These are phyloP conservation scores for Daucus carota DNA, from an alignment of 129 eudicot genomes.

Conservation along the genomic window DNA sequence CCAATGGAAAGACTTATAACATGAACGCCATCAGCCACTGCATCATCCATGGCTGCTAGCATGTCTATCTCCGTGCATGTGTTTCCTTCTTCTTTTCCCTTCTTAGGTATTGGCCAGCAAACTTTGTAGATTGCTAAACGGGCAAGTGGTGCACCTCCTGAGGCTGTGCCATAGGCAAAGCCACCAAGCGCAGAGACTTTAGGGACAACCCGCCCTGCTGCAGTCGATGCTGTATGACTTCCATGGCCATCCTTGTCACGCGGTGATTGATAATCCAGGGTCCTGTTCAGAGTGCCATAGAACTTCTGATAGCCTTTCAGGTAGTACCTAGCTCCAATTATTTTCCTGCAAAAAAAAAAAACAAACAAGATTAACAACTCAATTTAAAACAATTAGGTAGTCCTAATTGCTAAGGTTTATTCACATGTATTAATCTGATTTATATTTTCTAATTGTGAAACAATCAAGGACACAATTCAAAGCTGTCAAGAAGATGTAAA, in stretches of 20 bases:
- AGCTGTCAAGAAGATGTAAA: neutral
- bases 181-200: constrained; percentile 61
- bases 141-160: constrained; percentile 82
- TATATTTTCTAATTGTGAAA: neutral
- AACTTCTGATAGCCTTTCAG: constrained; percentile 59
- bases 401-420: no score
- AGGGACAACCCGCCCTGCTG: constrained; percentile 56
- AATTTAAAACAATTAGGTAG: neutral
- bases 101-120: constrained; percentile 72
- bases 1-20: constrained; percentile 82
- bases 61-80: constrained; percentile 75
- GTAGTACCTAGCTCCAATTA: constrained; percentile 89
- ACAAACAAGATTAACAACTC: neutral
- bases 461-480: neutral
- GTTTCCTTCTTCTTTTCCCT: constrained; percentile 65
- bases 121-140: constrained; percentile 83
- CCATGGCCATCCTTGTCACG: constrained; percentile 98
- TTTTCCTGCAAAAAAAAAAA: constrained; percentile 43
- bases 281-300: constrained; percentile 56
- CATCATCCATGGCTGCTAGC: constrained; percentile 91
- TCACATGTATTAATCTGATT: neutral
- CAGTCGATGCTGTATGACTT: constrained; percentile 91
- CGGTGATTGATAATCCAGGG: constrained; percentile 62
- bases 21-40: constrained; percentile 80
- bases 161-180: constrained; percentile 75